Percentiles rank a stretch among this genome's conserved stretches.
These are phyloP conservation scores for Orbilia javanica DNA, from an alignment of 2,329 filamentous ascomycete species.

Conservation along the genomic window DNA sequence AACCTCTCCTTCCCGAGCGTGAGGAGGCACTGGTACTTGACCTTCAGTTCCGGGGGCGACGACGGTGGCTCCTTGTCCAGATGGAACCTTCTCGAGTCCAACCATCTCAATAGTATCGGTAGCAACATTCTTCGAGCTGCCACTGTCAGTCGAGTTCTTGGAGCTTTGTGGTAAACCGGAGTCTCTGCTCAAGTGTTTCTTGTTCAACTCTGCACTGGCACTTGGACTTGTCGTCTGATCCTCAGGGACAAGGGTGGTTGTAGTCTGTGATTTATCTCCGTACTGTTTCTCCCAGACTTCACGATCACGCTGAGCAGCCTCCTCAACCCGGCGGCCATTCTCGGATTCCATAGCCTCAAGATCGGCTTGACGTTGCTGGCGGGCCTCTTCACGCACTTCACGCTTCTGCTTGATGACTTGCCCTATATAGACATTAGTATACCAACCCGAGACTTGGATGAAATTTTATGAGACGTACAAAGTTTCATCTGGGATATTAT, in stretches of 20 bases:
- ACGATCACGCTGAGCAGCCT: slow-evolving; percentile 67
- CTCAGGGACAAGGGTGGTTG: slow-evolving; percentile 59
- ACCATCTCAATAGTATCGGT: slow-evolving; percentile 44
- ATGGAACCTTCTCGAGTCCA: slow-evolving; percentile 22
- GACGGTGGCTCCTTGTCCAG: slow-evolving; percentile 1
- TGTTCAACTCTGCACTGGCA: slow-evolving; percentile 29
- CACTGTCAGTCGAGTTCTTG: slow-evolving; percentile 45
- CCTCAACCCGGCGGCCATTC: slow-evolving; percentile 73
- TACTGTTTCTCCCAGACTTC: slow-evolving; percentile 82
- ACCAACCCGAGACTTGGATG: slow-evolving; percentile 59
- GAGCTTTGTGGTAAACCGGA: slow-evolving; percentile 52
- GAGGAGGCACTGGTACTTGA: slow-evolving; percentile 18
- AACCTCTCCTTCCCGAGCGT: slow-evolving; percentile 24
- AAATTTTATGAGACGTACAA: slow-evolving; percentile 79
- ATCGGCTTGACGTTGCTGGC: slow-evolving; percentile 69
- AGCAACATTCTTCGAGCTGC: slow-evolving; percentile 32
- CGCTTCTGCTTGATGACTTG: slow-evolving; percentile 65
- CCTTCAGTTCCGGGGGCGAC: slow-evolving; percentile 5
- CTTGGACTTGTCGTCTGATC: slow-evolving; percentile 17
- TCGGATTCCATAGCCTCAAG: slow-evolving; percentile 77
- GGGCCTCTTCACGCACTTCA: slow-evolving; percentile 69
- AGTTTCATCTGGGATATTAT: slow-evolving; percentile 86
- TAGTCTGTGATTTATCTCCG: slow-evolving; percentile 70
- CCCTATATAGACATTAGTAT: slow-evolving; percentile 65
- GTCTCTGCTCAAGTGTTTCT: slow-evolving; percentile 39